These are phyloP conservation scores for Plasmodium vinckei DNA, from an alignment of 169 alveolate species.

Conservation along the genomic window DNA sequence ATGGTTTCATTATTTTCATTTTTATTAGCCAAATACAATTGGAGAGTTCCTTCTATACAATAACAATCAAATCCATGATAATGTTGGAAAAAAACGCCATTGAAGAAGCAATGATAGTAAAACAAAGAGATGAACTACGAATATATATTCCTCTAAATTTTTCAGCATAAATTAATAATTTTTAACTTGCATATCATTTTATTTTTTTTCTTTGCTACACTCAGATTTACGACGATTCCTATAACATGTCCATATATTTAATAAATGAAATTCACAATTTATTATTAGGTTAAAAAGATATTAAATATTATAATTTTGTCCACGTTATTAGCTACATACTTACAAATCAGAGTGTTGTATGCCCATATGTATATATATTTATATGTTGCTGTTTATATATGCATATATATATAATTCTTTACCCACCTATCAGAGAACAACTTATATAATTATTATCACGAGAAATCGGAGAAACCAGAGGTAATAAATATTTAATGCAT, in stretches of 20 bases:
- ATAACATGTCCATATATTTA: constrained; percentile 62
- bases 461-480: constrained; percentile 14
- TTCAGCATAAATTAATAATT: too few species aligned
- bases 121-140: not conserved
- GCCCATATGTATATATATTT: not conserved
- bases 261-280: constrained; percentile 76
- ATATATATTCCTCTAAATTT: too few species aligned
- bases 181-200: too few species aligned
- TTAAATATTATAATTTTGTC: not conserved
- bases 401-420: not conserved
- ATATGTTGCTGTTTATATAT: constrained; percentile 1
- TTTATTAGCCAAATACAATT: constrained; percentile 59
- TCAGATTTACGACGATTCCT: constrained; percentile 74
- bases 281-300: constrained; percentile 43
- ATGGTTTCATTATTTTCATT: constrained; percentile 17
- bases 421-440: constrained; percentile 28
- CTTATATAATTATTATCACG: constrained; percentile 54
- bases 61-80: constrained; percentile 73
- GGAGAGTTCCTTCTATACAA: constrained; percentile 70
- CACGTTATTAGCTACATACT: not conserved
- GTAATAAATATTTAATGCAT: not conserved
- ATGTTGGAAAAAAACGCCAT: constrained; percentile 53
- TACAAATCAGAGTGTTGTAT: not conserved
- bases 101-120: constrained; percentile 75
- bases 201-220: not conserved